Evolutionary conservation across 768 basidiomycete genomes (phyloP).

Genomic region (Suillus subalutaceus): DNA sequence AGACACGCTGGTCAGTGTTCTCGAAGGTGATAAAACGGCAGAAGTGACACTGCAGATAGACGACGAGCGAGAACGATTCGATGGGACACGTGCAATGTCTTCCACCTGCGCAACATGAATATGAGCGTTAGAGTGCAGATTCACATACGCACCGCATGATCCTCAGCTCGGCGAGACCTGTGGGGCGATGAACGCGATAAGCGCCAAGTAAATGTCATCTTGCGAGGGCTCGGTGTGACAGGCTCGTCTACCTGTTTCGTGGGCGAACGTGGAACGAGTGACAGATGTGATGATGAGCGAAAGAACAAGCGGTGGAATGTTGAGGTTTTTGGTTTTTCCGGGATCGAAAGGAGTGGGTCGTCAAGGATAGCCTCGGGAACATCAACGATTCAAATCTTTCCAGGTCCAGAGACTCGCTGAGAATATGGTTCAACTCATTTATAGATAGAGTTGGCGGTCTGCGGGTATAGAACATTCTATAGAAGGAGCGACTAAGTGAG

Average conservation of each 20-base stretch:
- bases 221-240: constrained; percentile 25
- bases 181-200: constrained; percentile 29
- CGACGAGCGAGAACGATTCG: not conserved
- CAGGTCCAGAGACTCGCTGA: constrained; percentile 35
- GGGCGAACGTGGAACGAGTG: constrained; percentile 10
- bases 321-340: constrained; percentile 23
- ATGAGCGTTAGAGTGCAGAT: not conserved
- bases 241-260: constrained; percentile 16
- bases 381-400: constrained; percentile 12
- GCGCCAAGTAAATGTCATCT: constrained; percentile 29
- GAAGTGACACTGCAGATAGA: constrained; percentile 9
- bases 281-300: constrained; percentile 24
- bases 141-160: constrained; percentile 19
- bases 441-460: constrained; percentile 26
- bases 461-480: constrained; percentile 10
- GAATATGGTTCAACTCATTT: constrained; percentile 37
- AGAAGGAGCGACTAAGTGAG: not conserved
- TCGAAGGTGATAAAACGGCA: not conserved
- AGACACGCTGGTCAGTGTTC: constrained; percentile 20
- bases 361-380: constrained; percentile 27
- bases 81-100: not conserved
- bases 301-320: constrained; percentile 35
- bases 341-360: constrained; percentile 22
- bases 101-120: not conserved
- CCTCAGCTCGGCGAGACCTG: constrained; percentile 18